Evolutionary conservation across 257 asterid species (phyloP).

Genomic region (Salvia rosmarinus): DNA sequence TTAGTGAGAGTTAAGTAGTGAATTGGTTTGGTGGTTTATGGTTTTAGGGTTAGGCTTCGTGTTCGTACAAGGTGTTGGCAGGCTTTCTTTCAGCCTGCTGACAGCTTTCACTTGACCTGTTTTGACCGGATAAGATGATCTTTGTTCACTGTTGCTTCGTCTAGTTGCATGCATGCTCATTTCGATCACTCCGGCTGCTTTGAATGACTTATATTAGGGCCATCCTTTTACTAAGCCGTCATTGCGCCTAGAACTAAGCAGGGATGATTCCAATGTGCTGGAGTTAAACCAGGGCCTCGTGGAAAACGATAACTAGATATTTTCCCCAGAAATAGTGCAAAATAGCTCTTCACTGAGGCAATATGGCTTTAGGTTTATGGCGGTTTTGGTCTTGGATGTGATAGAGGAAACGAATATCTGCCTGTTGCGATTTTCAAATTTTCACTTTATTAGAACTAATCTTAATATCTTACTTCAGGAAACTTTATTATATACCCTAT

Average conservation of each 20-base stretch:
- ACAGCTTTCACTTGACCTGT: neutral
- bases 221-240: neutral
- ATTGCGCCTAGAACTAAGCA: neutral
- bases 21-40: slow-evolving; percentile 13
- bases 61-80: neutral
- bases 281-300: neutral
- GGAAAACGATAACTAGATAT: neutral
- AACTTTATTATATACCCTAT: neutral
- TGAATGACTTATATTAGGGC: neutral
- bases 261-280: neutral
- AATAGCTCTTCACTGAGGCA: neutral
- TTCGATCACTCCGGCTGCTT: neutral
- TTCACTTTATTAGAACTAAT: neutral
- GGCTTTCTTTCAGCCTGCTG: neutral
- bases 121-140: neutral
- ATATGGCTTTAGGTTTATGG: neutral
- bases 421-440: neutral
- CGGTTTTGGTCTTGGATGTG: slow-evolving; percentile 19
- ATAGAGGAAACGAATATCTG: neutral
- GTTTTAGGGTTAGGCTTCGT: neutral
- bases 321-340: neutral
- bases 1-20: neutral
- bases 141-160: slow-evolving; percentile 25
- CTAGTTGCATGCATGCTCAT: slow-evolving; percentile 20
- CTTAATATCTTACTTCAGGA: neutral